Evolutionary conservation across 1,284 basidiomycete species (phyloP).

Genomic region (Apiotrichum montevideense): DNA sequence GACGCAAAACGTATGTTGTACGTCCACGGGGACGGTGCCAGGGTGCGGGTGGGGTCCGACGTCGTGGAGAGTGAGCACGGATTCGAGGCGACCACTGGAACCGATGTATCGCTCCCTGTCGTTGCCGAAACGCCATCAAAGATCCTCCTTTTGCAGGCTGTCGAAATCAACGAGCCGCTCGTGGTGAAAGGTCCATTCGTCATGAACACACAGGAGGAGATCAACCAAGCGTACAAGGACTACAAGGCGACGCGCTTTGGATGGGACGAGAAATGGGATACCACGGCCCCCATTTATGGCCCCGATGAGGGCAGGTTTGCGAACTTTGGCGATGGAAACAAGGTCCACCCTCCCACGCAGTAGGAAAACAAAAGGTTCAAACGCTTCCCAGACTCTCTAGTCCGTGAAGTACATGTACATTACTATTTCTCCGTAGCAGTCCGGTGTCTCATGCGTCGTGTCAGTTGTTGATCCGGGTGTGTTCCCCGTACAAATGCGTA

Average conservation of each 20-base stretch:
- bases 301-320: neutral
- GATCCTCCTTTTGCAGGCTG: constrained; percentile 13
- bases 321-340: constrained; percentile 1
- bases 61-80: constrained; percentile 4
- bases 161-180: constrained; percentile 12
- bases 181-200: constrained; percentile 17
- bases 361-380: neutral
- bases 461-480: too few relatives aligned
- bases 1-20: constrained; percentile 12
- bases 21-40: constrained; percentile 9
- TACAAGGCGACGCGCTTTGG: constrained; percentile 18
- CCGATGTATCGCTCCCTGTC: neutral
- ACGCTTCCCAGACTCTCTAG: too few relatives aligned
- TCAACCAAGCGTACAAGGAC: constrained; percentile 8
- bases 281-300: neutral
- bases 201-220: constrained; percentile 15
- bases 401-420: too few relatives aligned
- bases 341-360: neutral
- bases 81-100: neutral
- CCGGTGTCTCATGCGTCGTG: too few relatives aligned
- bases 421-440: too few relatives aligned
- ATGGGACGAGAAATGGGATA: constrained; percentile 1
- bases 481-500: too few relatives aligned
- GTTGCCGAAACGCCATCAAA: neutral
- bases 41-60: neutral